phyloP scores from a whole-genome alignment of 2,329 filamentous ascomycete species.

The Cladorrhinum sp. region DNA sequence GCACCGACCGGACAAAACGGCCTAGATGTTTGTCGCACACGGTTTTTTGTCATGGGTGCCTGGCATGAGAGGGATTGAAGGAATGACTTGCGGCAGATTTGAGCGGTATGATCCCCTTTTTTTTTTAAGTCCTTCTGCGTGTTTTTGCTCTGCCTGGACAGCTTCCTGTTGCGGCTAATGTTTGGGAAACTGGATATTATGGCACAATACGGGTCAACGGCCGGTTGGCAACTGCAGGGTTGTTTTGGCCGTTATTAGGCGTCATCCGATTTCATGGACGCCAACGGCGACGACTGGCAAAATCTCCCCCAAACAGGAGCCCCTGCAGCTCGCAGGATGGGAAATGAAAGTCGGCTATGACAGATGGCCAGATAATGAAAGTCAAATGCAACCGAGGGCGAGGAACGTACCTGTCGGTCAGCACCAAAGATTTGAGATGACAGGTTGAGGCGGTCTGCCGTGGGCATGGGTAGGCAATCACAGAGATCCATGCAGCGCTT shows the following conservation, averaged over 20 bases:
- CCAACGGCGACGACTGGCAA: not conserved
- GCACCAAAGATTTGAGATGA: conserved; percentile 9
- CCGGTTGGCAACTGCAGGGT: conserved; percentile 10
- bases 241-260: conserved; percentile 10
- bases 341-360: conserved; percentile 6
- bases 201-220: conserved; percentile 8
- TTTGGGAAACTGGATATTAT: not conserved
- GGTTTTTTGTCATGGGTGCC: conserved; percentile 7
- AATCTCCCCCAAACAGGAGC: conserved; percentile 1
- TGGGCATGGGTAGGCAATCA: not conserved
- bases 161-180: conserved; percentile 16
- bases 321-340: conserved; percentile 17
- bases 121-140: not conserved
- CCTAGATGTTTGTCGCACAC: not conserved
- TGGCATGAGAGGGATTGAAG: conserved; percentile 9
- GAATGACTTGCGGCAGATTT: conserved; percentile 4
- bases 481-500: conserved; percentile 14
- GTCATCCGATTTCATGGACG: not conserved
- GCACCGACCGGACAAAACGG: conserved; percentile 21
- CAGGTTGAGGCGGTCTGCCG: conserved; percentile 10
- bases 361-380: conserved; percentile 1
- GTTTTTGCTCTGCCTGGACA: not conserved
- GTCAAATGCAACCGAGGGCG: conserved; percentile 12
- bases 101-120: not conserved
- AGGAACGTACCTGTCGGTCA: conserved; percentile 2